phyloP scores from a whole-genome alignment of 148 eudicot species.

The Fagopyrum homotropicum region DNA sequence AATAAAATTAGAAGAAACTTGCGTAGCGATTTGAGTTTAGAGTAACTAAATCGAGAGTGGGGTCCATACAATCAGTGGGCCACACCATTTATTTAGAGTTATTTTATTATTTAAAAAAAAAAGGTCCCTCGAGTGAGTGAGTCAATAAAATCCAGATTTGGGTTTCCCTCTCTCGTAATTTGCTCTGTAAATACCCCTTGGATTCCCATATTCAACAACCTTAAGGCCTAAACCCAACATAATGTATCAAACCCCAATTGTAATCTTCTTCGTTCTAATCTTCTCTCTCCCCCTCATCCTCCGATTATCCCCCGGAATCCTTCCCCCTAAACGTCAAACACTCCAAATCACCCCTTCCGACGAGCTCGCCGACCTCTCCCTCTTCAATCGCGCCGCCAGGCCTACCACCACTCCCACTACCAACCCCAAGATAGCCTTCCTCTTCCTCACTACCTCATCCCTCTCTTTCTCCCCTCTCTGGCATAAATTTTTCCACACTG shows the following conservation, averaged over 20 bases:
- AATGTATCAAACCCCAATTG: slow-evolving; percentile 29
- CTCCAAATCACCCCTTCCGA: slow-evolving; percentile 42
- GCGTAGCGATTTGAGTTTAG: too few species aligned
- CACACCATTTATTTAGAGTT: too few species aligned
- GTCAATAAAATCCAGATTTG: neutral
- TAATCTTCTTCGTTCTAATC: slow-evolving; percentile 18
- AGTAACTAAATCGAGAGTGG: too few species aligned
- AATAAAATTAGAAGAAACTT: too few species aligned
- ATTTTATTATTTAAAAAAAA: too few species aligned
- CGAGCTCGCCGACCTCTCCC: slow-evolving; percentile 56
- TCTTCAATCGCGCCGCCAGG: slow-evolving; percentile 49
- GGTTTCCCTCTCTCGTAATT: neutral
- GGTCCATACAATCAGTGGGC: too few species aligned
- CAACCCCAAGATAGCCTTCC: slow-evolving; percentile 57
- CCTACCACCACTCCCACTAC: slow-evolving; percentile 18
- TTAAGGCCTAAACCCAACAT: neutral
- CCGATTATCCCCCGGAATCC: slow-evolving; percentile 21
- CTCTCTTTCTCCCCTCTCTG: slow-evolving; percentile 66
- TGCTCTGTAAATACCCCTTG: neutral
- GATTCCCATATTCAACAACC: neutral
- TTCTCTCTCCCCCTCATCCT: slow-evolving; percentile 17
- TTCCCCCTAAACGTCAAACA: slow-evolving; percentile 22
- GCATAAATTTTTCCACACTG: slow-evolving; percentile 37
- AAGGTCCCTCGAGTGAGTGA: neutral
- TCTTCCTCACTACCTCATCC: slow-evolving; percentile 50